These are phyloP conservation scores for Petunia hybrid DNA, from an alignment of 305 asterid genomes.

Conservation along the genomic window DNA sequence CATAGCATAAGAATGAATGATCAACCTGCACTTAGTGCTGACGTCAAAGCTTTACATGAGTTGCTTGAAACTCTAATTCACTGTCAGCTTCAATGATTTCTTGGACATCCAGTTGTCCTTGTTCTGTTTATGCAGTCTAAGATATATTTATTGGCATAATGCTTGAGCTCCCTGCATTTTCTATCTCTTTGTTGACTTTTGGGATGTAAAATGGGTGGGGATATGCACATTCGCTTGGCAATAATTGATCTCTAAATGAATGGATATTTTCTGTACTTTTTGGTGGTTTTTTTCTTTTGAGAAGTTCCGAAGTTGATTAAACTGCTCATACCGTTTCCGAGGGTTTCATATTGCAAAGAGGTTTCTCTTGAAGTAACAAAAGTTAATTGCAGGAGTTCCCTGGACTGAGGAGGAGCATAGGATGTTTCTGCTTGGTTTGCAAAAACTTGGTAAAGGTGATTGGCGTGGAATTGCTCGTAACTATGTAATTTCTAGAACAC, in stretches of 20 bases:
- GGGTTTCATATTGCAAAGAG: slow-evolving; percentile 4
- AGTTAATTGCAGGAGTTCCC: slow-evolving; percentile 70
- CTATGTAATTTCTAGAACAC: slow-evolving; percentile 89
- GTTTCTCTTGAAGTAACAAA: slow-evolving; percentile 12
- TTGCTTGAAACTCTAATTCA: neutral
- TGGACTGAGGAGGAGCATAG: slow-evolving; percentile 99
- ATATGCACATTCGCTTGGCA: no score
- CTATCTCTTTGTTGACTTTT: neutral
- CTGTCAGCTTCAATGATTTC: neutral
- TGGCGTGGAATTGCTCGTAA: slow-evolving; percentile 99
- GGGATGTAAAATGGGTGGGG: slow-evolving; percentile 7
- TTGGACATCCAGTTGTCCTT: neutral
- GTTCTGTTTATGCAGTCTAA: neutral
- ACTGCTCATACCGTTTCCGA: neutral
- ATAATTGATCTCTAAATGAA: neutral
- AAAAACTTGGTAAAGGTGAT: slow-evolving; percentile 98
- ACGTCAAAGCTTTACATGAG: neutral
- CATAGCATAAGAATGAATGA: neutral
- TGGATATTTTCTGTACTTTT: neutral
- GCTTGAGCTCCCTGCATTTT: neutral
- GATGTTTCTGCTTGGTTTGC: slow-evolving; percentile 91
- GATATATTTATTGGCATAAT: neutral
- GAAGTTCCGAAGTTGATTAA: neutral
- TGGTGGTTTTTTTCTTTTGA: neutral
- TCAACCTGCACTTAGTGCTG: neutral